phyloP scores from a whole-genome alignment of 1,284 basidiomycete species.

The Stygiomarasmius scandens region DNA sequence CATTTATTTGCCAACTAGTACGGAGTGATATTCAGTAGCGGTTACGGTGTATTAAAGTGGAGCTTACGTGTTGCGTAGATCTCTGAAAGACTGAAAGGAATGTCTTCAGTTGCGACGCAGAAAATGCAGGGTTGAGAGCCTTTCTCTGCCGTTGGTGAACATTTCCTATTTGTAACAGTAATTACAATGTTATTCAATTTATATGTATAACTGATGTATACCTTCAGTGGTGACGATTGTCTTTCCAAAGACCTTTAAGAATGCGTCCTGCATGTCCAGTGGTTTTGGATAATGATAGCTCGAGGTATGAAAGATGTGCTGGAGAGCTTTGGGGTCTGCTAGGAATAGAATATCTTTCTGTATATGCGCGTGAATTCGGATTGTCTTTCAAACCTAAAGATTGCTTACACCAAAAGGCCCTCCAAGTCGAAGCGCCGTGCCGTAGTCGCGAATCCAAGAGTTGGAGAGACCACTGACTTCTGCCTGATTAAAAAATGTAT shows the following conservation, averaged over 20 bases:
- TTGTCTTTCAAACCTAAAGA: neutral
- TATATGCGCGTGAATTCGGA: neutral
- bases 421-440: slow-evolving; percentile 25
- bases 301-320: slow-evolving; percentile 8
- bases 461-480: slow-evolving; percentile 33
- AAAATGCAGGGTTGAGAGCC: slow-evolving; percentile 7
- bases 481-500: slow-evolving; percentile 23
- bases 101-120: slow-evolving; percentile 4
- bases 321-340: slow-evolving; percentile 2
- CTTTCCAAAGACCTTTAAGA: neutral
- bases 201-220: too few relatives aligned
- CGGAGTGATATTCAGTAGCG: neutral
- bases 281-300: slow-evolving; percentile 11
- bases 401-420: slow-evolving; percentile 27
- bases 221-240: slow-evolving; percentile 5
- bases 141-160: slow-evolving; percentile 11
- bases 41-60: neutral
- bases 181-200: neutral
- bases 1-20: slow-evolving; percentile 6
- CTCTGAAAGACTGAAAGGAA: slow-evolving; percentile 10
- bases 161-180: neutral
- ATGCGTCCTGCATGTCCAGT: neutral
- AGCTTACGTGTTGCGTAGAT: slow-evolving; percentile 1
- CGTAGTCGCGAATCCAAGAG: slow-evolving; percentile 29
- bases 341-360: slow-evolving; percentile 3